Evolutionary conservation across 164 flowering plant genomes (phyloP).

Genomic region (Vitis rotundifolia): DNA sequence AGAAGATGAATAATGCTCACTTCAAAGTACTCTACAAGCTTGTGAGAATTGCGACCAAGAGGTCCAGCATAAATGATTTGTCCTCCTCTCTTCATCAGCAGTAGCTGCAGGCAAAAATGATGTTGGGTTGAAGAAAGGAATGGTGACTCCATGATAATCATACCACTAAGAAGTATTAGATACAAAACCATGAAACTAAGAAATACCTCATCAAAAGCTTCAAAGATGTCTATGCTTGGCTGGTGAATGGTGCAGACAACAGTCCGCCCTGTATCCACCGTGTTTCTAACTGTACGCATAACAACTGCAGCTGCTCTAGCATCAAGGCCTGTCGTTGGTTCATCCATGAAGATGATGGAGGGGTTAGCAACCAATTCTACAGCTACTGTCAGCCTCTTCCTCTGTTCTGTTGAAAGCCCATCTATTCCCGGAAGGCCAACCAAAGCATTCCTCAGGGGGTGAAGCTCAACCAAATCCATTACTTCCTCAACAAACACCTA

Average conservation of each 20-base stretch:
- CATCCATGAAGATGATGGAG: constrained; percentile 43
- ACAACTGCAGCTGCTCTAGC: constrained; percentile 51
- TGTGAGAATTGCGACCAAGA: constrained; percentile 64
- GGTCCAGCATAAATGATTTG: constrained; percentile 76
- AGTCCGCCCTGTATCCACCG: constrained; percentile 40
- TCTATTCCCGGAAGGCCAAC: constrained; percentile 39
- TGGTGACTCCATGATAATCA: too few relatives aligned
- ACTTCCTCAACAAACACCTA: constrained; percentile 39
- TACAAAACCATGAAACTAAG: background rate
- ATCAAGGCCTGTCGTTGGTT: constrained; percentile 41
- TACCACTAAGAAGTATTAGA: too few relatives aligned
- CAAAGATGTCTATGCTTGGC: constrained; percentile 43
- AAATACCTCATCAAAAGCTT: constrained; percentile 38
- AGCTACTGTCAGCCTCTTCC: constrained; percentile 40
- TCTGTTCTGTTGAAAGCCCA: constrained; percentile 42
- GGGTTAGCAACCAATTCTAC: constrained; percentile 42
- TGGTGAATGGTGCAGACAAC: constrained; percentile 46
- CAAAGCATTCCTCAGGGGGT: constrained; percentile 22
- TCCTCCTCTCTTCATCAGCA: constrained; percentile 89
- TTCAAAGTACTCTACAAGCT: constrained; percentile 73
- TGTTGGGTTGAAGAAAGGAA: background rate
- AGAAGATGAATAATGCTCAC: constrained; percentile 29
- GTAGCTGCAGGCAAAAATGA: constrained; percentile 38
- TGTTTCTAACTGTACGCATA: constrained; percentile 41
- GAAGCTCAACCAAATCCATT: constrained; percentile 33